Base-by-base conservation (phyloP, 164 flowering plant genomes). In the Pachysandra terminalis region DNA sequence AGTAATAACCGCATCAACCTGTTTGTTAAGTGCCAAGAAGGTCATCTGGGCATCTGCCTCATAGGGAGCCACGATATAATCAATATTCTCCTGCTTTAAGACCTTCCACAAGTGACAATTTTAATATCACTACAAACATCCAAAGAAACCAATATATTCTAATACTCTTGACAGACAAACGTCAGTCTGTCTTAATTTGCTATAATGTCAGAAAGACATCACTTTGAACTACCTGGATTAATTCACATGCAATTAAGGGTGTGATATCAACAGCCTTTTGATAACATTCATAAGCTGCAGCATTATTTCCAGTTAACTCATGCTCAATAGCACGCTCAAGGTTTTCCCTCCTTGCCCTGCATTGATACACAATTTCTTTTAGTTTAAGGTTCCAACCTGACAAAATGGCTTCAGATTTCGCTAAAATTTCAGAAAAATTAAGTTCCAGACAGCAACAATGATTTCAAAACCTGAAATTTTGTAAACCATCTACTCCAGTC, bases 21-120 rank as follows among this genome's bases (percentile, higher is more conserved):
- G 88, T 63, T 85, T 87, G 75, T 72, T 88, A 69, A 87, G 56
- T 19, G 96, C 95, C 80, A 95, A 80, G 81, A 89, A 95, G 41
- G 99, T 82, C 97, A 95, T 89, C 69, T 95, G 99, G n/a, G 99
- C 99, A 86, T 95, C 99, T 71, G 99, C 99, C 80, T 95, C 98
- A 68, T 90, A 95, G 19, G 99, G 99, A 67, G 99, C 99, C 65
- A 95, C 99, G 49, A 95, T 75, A 73, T 83, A 95, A 35, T 73
- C 70, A 21, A 95, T 79, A 56, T 85, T 86, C 78, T 89, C 94
- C 83, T 80, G 78, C 79, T 83, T 92, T 68, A 95, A 77, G 56
- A 90, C 97, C 97, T 95, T 71, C 68, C 55, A 71, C 45, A 67
- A 26, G 68, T 64, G 81, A 74, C 45, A 55, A 73, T 22, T 59